These are phyloP conservation scores for Mrakia gelida DNA, from an alignment of 768 basidiomycete genomes.

Conservation along the genomic window DNA sequence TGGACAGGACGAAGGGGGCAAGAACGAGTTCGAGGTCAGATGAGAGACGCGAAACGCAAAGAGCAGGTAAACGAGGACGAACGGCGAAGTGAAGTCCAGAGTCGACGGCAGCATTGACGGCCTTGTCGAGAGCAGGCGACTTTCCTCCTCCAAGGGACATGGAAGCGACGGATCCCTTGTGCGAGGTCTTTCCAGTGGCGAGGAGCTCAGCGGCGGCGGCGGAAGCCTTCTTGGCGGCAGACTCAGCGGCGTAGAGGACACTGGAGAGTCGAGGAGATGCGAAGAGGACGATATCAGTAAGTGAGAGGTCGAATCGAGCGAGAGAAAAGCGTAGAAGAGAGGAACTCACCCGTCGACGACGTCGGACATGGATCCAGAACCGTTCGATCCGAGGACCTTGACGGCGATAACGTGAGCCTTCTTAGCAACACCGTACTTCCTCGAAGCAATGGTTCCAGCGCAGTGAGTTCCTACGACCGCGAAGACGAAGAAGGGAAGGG, in stretches of 20 bases:
- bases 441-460: conserved; percentile 91
- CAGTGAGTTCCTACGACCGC: conserved; percentile 59
- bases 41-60: background rate
- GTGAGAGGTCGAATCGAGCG: background rate
- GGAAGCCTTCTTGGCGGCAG: conserved; percentile 53
- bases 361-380: conserved; percentile 88
- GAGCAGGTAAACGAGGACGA: background rate
- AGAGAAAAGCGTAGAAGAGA: conserved; percentile 7
- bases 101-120: conserved; percentile 79
- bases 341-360: conserved; percentile 75
- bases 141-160: conserved; percentile 98
- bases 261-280: conserved; percentile 26
- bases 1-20: background rate
- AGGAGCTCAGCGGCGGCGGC: conserved; percentile 62
- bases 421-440: conserved; percentile 94
- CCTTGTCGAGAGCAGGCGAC: conserved; percentile 72
- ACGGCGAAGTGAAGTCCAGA: conserved; percentile 86
- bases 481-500: background rate
- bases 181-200: conserved; percentile 68
- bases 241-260: conserved; percentile 58
- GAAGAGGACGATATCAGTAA: conserved; percentile 7
- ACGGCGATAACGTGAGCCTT: conserved; percentile 57
- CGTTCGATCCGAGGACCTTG: conserved; percentile 74
- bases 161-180: conserved; percentile 87
- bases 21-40: background rate